Conservation (phyloP, 306 rosid species). For the Sophora flavescens region DNA sequence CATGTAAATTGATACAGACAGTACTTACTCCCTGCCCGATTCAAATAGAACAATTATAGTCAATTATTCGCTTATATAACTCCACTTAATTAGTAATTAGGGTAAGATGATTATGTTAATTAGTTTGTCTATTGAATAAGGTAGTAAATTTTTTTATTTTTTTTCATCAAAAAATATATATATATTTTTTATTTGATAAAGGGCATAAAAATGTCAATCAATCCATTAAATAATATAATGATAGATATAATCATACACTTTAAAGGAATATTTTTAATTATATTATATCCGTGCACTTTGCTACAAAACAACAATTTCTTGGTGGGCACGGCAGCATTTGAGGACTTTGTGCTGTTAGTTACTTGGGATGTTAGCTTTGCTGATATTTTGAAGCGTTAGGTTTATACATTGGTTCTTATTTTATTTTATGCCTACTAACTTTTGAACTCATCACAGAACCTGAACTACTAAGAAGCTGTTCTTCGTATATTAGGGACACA, state of each 20-base stretch:
- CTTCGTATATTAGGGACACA: not conserved
- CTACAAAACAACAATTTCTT: conserved; percentile 29
- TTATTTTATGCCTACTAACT: conserved; percentile 6
- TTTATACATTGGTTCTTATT: conserved; percentile 2
- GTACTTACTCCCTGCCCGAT: not conserved
- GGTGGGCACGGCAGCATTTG: conserved; percentile 34
- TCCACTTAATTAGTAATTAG: not conserved
- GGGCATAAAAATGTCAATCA: no score
- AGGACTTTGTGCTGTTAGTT: conserved; percentile 27
- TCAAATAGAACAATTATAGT: not conserved
- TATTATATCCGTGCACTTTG: not conserved
- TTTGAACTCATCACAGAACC: not conserved
- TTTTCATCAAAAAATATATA: no score
- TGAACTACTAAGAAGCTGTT: not conserved
- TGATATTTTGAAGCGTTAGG: conserved; percentile 36
- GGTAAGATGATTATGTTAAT: no score
- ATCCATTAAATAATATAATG: no score
- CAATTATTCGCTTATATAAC: not conserved
- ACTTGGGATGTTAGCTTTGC: conserved; percentile 3
- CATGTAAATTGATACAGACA: not conserved
- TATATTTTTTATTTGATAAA: no score
- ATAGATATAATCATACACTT: no score
- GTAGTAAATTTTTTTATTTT: no score
- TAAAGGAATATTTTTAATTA: no score
- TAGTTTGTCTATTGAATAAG: no score